Evolutionary conservation across 2,329 filamentous ascomycete species (phyloP).

Genomic region (Xylaria sp.): DNA sequence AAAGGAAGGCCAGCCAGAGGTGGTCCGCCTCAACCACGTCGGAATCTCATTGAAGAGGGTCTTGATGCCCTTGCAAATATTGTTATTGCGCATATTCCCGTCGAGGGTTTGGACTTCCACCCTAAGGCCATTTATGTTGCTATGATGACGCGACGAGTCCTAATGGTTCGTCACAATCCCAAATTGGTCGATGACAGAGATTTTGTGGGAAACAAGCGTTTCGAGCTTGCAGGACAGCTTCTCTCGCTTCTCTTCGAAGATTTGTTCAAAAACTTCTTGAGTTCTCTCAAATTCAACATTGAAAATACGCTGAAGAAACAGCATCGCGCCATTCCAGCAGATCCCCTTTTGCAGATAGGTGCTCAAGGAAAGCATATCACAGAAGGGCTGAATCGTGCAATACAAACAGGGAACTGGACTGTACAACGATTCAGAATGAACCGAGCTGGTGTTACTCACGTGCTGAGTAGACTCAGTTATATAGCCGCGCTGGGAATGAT

Average conservation of each 20-base stretch:
- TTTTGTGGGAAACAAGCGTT: constrained; percentile 95
- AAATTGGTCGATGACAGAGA: constrained; percentile 94
- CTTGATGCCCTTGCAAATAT: constrained; percentile 91
- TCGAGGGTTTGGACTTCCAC: constrained; percentile 89
- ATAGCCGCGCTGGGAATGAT: constrained; percentile 99
- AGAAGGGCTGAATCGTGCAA: constrained; percentile 90
- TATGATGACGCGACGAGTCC: constrained; percentile 93
- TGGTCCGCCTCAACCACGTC: constrained; percentile 59
- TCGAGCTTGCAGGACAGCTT: constrained; percentile 94
- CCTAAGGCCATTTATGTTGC: constrained; percentile 97
- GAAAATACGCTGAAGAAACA: constrained; percentile 96
- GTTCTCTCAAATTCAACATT: constrained; percentile 87
- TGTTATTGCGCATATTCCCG: constrained; percentile 92
- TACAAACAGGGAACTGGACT: constrained; percentile 97
- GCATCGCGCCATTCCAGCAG: constrained; percentile 84
- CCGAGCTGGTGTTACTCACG: constrained; percentile 92
- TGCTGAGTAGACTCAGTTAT: constrained; percentile 93
- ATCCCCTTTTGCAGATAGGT: constrained; percentile 83
- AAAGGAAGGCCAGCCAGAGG: constrained; percentile 59
- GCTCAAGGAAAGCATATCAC: constrained; percentile 88
- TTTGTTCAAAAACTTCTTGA: constrained; percentile 93
- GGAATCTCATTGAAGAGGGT: constrained; percentile 88
- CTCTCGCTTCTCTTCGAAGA: constrained; percentile 95
- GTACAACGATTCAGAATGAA: constrained; percentile 99
- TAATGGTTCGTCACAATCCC: constrained; percentile 91